Evolutionary conservation across 2,329 filamentous ascomycete species (phyloP).

Genomic region (Sporothrix dimorphospora): DNA sequence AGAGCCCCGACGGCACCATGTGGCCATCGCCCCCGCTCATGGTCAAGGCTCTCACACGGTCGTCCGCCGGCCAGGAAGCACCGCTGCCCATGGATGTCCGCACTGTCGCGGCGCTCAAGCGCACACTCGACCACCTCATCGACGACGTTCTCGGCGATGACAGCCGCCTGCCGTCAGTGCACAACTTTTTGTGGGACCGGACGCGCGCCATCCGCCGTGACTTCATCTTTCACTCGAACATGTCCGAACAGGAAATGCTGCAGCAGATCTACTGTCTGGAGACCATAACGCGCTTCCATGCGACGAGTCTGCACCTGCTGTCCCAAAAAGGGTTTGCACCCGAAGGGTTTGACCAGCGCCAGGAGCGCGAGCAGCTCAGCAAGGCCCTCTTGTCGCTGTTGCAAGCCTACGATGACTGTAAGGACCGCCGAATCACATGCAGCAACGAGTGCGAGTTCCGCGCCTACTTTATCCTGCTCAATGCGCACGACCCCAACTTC

Average conservation of each 20-base stretch:
- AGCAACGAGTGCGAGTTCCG: constrained; percentile 68
- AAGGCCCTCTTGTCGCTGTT: constrained; percentile 67
- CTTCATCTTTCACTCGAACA: constrained; percentile 67
- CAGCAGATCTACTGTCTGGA: constrained; percentile 67
- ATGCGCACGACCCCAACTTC: constrained; percentile 61
- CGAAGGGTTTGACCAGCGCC: constrained; percentile 66
- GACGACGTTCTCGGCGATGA: constrained; percentile 61
- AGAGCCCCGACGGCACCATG: constrained; percentile 44
- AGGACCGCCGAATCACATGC: constrained; percentile 59
- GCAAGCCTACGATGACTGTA: constrained; percentile 68
- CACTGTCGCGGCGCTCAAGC: constrained; percentile 60
- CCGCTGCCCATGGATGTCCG: constrained; percentile 70
- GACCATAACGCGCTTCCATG: constrained; percentile 68
- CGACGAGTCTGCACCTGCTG: constrained; percentile 65
- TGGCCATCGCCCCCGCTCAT: constrained; percentile 58
- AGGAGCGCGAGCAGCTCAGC: constrained; percentile 68
- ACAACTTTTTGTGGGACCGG: constrained; percentile 70
- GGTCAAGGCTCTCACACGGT: constrained; percentile 69
- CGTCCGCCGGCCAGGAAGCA: constrained; percentile 68
- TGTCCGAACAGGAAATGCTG: constrained; percentile 59
- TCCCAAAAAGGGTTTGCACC: constrained; percentile 59
- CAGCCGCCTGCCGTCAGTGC: constrained; percentile 55
- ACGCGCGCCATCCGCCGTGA: constrained; percentile 69
- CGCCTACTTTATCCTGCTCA: constrained; percentile 66
- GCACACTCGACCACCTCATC: constrained; percentile 66